Base-by-base conservation (phyloP, 1,284 basidiomycete genomes). In the Trametes polyzona region DNA sequence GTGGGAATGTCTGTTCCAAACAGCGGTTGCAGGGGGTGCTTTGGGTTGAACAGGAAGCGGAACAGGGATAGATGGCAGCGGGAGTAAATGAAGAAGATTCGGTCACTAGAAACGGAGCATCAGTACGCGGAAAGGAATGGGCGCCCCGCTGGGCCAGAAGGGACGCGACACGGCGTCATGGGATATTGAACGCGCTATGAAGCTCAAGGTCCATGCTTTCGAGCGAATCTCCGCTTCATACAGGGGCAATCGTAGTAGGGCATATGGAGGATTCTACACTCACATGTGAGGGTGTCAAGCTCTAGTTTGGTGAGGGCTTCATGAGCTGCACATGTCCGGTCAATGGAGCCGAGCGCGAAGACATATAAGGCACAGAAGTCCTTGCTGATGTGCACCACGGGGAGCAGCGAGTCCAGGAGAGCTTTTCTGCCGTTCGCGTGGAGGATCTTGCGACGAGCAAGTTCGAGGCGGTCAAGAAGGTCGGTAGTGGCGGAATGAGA, bases 61-160 rank as follows among this genome's bases (percentile, higher is more conserved):
- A 83, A 65, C 83, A 84, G 12, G 83, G 80, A 71, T 84, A 86
- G 19, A 82, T 61, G 66, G 76, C 74, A 44, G 76, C 70, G 17
- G 81, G 78, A 16, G 73, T 68, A 65, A 86, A 86, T 19, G 65
- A 61, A 12, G 61, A 67, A 2, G 67, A 47, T 46, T 70, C 66
- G 4, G 58, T 39, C 30, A 65, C 71, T 73, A 47, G 8, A 36
- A 35, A 48, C 11, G 32, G 19, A 39, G 4, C 16, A 49, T 66
- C 43, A 67, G 62, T 23, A 47, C 14, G 17, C 9, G 17, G n/a
- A 5, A n/a, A 17, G 11, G 19, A 24, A 26, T n/a, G 33, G 19
- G 33, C 33, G 46, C 19, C 24, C 46, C 46, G 33, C 46, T 21
- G n/a, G 11, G 33, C 12, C 16, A 21, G 21, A 24, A 35, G 12